Evolutionary conservation across 768 basidiomycete species (phyloP).

Genomic region (Podaxis mareebaensis): DNA sequence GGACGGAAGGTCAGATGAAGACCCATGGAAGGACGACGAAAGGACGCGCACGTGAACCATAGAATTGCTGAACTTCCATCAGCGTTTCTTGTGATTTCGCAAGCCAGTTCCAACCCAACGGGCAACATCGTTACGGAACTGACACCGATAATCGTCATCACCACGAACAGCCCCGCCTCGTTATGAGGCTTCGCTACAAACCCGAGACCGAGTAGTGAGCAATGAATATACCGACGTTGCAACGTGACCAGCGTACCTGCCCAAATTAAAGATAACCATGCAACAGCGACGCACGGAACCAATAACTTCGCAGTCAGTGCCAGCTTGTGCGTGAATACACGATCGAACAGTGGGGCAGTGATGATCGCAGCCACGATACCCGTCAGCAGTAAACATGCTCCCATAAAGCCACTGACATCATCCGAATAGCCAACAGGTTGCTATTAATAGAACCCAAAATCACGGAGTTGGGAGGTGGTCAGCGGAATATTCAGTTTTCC

Average conservation of each 20-base stretch:
- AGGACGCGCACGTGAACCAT: constrained; percentile 65
- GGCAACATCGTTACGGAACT: constrained; percentile 72
- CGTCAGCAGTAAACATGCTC: constrained; percentile 63
- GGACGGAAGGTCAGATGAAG: neutral
- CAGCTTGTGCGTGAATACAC: constrained; percentile 76
- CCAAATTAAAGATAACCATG: constrained; percentile 82
- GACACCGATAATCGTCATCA: constrained; percentile 71
- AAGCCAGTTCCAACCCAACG: constrained; percentile 73
- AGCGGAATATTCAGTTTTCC: neutral
- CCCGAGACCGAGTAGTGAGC: neutral
- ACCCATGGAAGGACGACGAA: constrained; percentile 2
- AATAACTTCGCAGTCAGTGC: constrained; percentile 59
- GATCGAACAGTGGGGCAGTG: constrained; percentile 77
- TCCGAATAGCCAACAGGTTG: constrained; percentile 72
- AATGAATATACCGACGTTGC: neutral
- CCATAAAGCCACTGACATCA: constrained; percentile 67
- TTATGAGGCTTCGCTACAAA: constrained; percentile 62
- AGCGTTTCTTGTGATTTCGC: constrained; percentile 78
- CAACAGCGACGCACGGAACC: constrained; percentile 58
- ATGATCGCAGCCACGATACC: constrained; percentile 70
- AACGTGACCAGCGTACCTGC: constrained; percentile 50
- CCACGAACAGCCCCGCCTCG: constrained; percentile 55
- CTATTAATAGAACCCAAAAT: constrained; percentile 33
- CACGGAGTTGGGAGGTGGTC: neutral
- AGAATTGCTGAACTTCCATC: constrained; percentile 75